These are phyloP conservation scores for Hypoxylon sp. DNA, from an alignment of 2,329 filamentous ascomycete species.

Conservation along the genomic window DNA sequence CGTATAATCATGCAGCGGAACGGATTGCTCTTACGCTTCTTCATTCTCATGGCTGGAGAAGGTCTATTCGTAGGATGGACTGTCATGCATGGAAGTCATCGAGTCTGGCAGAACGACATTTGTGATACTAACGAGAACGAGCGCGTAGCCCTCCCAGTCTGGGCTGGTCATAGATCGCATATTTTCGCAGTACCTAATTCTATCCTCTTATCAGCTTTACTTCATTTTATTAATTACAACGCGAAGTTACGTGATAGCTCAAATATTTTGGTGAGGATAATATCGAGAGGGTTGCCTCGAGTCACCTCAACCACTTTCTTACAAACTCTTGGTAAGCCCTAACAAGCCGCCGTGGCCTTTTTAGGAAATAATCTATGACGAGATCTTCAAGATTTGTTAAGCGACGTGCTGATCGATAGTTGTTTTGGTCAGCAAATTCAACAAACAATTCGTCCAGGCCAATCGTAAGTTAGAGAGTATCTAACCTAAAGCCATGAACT, in stretches of 20 bases:
- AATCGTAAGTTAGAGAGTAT: not conserved
- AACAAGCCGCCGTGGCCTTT: not conserved
- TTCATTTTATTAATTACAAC: not conserved
- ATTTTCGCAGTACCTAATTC: not conserved
- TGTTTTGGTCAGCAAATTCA: constrained; percentile 14
- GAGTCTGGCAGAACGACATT: no score
- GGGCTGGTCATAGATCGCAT: no score
- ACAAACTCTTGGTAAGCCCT: constrained; percentile 7
- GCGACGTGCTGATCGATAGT: not conserved
- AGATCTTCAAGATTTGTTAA: constrained; percentile 10
- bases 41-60: no score
- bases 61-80: no score
- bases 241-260: not conserved
- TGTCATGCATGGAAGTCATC: no score
- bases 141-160: no score
- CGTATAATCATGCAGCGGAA: no score
- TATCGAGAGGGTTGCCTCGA: not conserved
- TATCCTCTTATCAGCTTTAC: not conserved
- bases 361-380: constrained; percentile 10
- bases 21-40: no score
- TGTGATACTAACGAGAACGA: no score
- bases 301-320: not conserved
- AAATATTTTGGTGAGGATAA: not conserved
- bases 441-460: not conserved
- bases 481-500: not conserved